Conservation (phyloP, 768 basidiomycete species). For the Lactifluus volemus region DNA sequence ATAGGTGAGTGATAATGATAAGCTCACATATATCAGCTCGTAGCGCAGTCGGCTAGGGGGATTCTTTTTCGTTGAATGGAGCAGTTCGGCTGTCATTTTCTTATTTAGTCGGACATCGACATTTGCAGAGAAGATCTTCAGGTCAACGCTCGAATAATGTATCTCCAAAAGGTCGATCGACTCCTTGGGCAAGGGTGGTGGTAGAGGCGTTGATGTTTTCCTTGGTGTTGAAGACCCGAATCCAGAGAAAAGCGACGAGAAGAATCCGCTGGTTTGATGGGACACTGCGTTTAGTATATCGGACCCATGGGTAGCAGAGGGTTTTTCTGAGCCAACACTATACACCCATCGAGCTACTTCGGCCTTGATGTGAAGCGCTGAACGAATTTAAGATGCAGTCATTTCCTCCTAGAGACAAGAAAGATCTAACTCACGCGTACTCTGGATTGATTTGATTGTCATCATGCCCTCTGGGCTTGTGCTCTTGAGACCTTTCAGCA, state of each 20-base stretch:
- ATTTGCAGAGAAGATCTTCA: slow-evolving; percentile 60
- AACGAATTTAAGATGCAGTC: background rate
- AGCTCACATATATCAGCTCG: slow-evolving; percentile 74
- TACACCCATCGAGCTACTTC: slow-evolving; percentile 79
- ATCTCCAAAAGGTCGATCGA: slow-evolving; percentile 27
- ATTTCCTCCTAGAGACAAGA: no score
- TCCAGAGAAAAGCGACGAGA: slow-evolving; percentile 33
- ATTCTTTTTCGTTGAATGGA: slow-evolving; percentile 92
- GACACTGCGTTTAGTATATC: background rate
- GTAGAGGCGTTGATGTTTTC: slow-evolving; percentile 25
- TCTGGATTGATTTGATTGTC: slow-evolving; percentile 55
- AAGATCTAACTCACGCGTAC: slow-evolving; percentile 40
- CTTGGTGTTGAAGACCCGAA: slow-evolving; percentile 27
- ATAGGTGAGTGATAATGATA: background rate
- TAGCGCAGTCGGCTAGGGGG: slow-evolving; percentile 69
- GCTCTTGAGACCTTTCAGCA: slow-evolving; percentile 49
- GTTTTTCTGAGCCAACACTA: slow-evolving; percentile 53
- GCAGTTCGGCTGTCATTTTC: slow-evolving; percentile 63
- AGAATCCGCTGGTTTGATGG: slow-evolving; percentile 28
- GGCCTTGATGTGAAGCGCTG: slow-evolving; percentile 71
- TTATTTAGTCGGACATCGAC: slow-evolving; percentile 56
- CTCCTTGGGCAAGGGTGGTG: slow-evolving; percentile 25
- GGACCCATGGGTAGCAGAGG: slow-evolving; percentile 23
- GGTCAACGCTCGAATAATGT: slow-evolving; percentile 45
- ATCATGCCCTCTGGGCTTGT: slow-evolving; percentile 55